Conservation (phyloP, 2,329 filamentous ascomycete species). For the Venturia asperata region DNA sequence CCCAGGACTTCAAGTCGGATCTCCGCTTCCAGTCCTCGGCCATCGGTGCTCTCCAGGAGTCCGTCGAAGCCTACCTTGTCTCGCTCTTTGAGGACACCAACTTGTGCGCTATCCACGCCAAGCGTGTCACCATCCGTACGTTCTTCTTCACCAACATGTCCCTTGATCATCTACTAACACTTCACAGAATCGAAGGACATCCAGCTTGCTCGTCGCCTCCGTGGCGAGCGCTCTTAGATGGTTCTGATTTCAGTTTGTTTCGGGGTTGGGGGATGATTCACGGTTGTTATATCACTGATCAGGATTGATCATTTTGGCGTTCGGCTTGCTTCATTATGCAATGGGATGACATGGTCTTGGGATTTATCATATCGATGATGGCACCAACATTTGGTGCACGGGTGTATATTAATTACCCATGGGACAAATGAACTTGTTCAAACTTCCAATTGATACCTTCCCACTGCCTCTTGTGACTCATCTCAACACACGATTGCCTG, state of each 20-base stretch:
- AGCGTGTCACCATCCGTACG: constrained; percentile 74
- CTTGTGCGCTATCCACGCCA: constrained; percentile 92
- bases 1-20: constrained; percentile 56
- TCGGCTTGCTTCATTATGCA: constrained; percentile 13
- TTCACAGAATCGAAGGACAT: constrained; percentile 85
- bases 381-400: constrained; percentile 12
- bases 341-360: constrained; percentile 10
- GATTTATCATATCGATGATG: constrained; percentile 14
- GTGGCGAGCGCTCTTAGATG: constrained; percentile 47
- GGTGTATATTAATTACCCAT: constrained; percentile 20
- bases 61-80: constrained; percentile 90
- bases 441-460: not conserved
- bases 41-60: constrained; percentile 87
- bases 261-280: constrained; percentile 59
- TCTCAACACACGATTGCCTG: not conserved
- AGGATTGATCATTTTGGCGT: constrained; percentile 10
- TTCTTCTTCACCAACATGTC: constrained; percentile 18
- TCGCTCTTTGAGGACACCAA: constrained; percentile 97
- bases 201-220: constrained; percentile 65
- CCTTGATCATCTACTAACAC: constrained; percentile 16
- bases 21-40: constrained; percentile 96
- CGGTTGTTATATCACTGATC: constrained; percentile 14
- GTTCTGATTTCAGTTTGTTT: constrained; percentile 62
- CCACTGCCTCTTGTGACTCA: not conserved
- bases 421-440: constrained; percentile 16